phyloP scores from a whole-genome alignment of 768 basidiomycete species.

The Kockovaella imperatae region DNA sequence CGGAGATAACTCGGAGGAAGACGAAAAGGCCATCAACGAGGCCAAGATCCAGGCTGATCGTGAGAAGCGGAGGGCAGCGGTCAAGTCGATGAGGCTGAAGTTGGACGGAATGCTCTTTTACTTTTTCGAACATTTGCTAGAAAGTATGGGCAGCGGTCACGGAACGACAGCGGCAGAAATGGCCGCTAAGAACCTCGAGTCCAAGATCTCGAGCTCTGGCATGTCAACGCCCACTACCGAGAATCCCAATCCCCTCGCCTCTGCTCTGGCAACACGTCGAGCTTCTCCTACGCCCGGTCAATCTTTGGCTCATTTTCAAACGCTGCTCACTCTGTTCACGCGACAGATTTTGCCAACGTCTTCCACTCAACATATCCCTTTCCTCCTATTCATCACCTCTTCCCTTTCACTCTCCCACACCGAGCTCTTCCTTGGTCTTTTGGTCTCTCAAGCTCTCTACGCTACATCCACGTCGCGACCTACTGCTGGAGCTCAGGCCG shows the following conservation, averaged over 20 bases:
- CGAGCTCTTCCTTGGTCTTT: slow-evolving; percentile 87
- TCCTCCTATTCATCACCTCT: slow-evolving; percentile 90
- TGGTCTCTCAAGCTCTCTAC: slow-evolving; percentile 84
- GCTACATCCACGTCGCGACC: slow-evolving; percentile 49
- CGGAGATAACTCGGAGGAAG: slow-evolving; percentile 31
- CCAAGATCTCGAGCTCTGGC: slow-evolving; percentile 15
- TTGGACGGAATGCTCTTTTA: slow-evolving; percentile 79
- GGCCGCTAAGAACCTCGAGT: slow-evolving; percentile 23
- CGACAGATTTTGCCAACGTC: slow-evolving; percentile 88
- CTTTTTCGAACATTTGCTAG: slow-evolving; percentile 75
- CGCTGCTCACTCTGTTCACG: slow-evolving; percentile 87
- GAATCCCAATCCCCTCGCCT: slow-evolving; percentile 15
- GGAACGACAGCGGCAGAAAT: slow-evolving; percentile 16
- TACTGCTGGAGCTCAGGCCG: slow-evolving; percentile 12
- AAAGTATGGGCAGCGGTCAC: slow-evolving; percentile 35
- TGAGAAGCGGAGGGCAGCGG: slow-evolving; percentile 28
- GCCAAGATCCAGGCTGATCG: slow-evolving; percentile 8
- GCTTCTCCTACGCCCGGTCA: slow-evolving; percentile 42
- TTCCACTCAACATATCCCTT: slow-evolving; percentile 95
- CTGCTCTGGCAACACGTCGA: slow-evolving; percentile 35
- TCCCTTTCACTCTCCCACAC: slow-evolving; percentile 81
- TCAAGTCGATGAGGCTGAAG: slow-evolving; percentile 78
- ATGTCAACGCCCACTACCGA: slow-evolving; percentile 29
- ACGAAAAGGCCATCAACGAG: slow-evolving; percentile 14
- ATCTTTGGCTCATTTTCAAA: slow-evolving; percentile 64